These are phyloP conservation scores for Thermothielavioides terrestris DNA, from an alignment of 495 filamentous ascomycete species.

Conservation along the genomic window DNA sequence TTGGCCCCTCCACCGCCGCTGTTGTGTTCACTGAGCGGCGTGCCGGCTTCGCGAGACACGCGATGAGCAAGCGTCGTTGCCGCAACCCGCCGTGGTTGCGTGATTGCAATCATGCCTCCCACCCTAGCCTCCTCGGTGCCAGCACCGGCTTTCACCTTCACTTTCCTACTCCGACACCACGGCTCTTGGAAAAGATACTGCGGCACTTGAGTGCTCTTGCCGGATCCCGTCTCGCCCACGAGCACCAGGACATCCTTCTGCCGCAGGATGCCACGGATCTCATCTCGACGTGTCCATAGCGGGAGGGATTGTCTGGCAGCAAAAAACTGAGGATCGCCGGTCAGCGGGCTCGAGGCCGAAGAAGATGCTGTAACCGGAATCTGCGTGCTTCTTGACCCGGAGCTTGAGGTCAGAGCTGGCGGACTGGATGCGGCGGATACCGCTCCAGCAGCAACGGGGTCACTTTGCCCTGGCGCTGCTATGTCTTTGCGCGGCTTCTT, in stretches of 20 bases:
- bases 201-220: slow-evolving; percentile 94
- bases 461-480: no score
- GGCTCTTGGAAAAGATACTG: slow-evolving; percentile 75
- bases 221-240: slow-evolving; percentile 89
- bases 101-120: slow-evolving; percentile 88
- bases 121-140: slow-evolving; percentile 44
- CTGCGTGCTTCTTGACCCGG: background rate
- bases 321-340: slow-evolving; percentile 27
- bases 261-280: slow-evolving; percentile 57
- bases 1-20: slow-evolving; percentile 24
- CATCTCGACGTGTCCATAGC: slow-evolving; percentile 64
- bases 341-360: background rate
- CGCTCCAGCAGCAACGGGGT: no score
- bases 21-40: slow-evolving; percentile 43
- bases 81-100: slow-evolving; percentile 86
- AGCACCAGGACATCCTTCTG: slow-evolving; percentile 73
- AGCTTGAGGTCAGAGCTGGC: no score
- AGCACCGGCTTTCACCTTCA: slow-evolving; percentile 36
- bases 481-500: slow-evolving; percentile 24
- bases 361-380: background rate
- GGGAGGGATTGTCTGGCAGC: slow-evolving; percentile 55
- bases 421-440: background rate
- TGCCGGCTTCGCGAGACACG: slow-evolving; percentile 86
- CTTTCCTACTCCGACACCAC: slow-evolving; percentile 60
- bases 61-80: slow-evolving; percentile 86